A percentile compares a stretch with the other conserved stretches of the same genome.
phyloP scores from a whole-genome alignment of 1,284 basidiomycete species.

The Takashimella tepidaria region DNA sequence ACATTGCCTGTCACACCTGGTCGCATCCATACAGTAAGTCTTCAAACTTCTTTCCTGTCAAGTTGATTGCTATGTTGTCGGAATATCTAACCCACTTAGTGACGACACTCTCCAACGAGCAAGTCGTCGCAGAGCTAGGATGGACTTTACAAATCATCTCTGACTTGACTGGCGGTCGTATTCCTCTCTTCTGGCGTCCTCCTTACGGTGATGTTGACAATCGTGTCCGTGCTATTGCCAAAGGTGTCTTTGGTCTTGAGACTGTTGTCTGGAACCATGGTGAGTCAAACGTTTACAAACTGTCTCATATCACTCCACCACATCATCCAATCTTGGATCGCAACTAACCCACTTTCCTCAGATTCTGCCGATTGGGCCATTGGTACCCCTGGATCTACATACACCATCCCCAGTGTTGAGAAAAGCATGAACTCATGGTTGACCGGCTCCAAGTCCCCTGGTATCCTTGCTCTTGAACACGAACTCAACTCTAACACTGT shows the following conservation, averaged over 20 bases:
- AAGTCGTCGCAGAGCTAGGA: constrained; percentile 88
- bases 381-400: constrained; percentile 19
- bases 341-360: too few relatives aligned
- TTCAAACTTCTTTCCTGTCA: too few relatives aligned
- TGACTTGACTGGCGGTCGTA: constrained; percentile 67
- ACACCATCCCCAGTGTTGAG: constrained; percentile 28
- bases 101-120: constrained; percentile 74
- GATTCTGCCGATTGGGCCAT: constrained; percentile 48
- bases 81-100: too few relatives aligned
- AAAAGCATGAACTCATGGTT: constrained; percentile 24
- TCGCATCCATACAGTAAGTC: constrained; percentile 47
- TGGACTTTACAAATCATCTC: constrained; percentile 86
- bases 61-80: too few relatives aligned
- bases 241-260: constrained; percentile 43
- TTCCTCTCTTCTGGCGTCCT: constrained; percentile 71
- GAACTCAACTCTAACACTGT: constrained; percentile 35
- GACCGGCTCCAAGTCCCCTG: constrained; percentile 28
- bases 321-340: too few relatives aligned
- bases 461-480: constrained; percentile 39
- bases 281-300: too few relatives aligned
- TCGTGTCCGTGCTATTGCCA: constrained; percentile 76
- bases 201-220: constrained; percentile 65
- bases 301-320: too few relatives aligned
- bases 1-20: constrained; percentile 53
- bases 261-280: constrained; percentile 43